phyloP scores from a whole-genome alignment of 1,139 yeast genomes.

The Pichia sp. region DNA sequence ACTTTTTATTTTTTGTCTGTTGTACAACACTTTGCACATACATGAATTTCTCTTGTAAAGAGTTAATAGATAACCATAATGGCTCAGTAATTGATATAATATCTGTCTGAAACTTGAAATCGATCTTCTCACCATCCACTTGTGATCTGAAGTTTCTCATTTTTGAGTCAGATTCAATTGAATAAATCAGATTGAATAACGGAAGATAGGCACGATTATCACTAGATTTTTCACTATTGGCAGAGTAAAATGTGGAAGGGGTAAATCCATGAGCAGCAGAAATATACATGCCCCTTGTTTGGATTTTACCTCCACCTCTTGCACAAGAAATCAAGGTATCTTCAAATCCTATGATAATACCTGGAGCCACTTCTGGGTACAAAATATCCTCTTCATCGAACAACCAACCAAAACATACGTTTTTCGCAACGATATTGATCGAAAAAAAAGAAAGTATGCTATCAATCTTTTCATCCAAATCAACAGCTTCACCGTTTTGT shows the following conservation, averaged over 20 bases:
- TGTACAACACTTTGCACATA: conserved; percentile 4
- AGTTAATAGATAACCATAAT: conserved; percentile 21
- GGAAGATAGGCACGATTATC: conserved; percentile 66
- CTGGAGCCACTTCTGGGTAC: conserved; percentile 43
- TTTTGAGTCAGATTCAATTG: conserved; percentile 35
- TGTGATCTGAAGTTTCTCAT: conserved; percentile 38
- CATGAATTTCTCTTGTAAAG: conserved; percentile 24
- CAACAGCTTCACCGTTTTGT: not conserved
- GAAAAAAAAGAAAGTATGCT: conserved; percentile 38
- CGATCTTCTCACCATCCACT: conserved; percentile 63
- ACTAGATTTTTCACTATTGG: conserved; percentile 36
- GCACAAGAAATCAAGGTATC: conserved; percentile 60
- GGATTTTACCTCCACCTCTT: conserved; percentile 58
- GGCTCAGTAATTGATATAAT: conserved; percentile 25
- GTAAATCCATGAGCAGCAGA: conserved; percentile 61
- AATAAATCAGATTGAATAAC: conserved; percentile 56
- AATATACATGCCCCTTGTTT: conserved; percentile 59
- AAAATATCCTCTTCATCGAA: conserved; percentile 37
- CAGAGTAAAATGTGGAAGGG: conserved; percentile 46
- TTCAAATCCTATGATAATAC: conserved; percentile 74
- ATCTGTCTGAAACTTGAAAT: conserved; percentile 48
- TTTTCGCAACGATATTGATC: conserved; percentile 57
- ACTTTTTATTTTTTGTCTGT: not conserved
- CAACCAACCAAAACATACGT: conserved; percentile 75
- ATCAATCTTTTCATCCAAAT: conserved; percentile 13